These are phyloP conservation scores for Backusella sp. DNA, from an alignment of 192 early-diverging fungal species.

Conservation along the genomic window DNA sequence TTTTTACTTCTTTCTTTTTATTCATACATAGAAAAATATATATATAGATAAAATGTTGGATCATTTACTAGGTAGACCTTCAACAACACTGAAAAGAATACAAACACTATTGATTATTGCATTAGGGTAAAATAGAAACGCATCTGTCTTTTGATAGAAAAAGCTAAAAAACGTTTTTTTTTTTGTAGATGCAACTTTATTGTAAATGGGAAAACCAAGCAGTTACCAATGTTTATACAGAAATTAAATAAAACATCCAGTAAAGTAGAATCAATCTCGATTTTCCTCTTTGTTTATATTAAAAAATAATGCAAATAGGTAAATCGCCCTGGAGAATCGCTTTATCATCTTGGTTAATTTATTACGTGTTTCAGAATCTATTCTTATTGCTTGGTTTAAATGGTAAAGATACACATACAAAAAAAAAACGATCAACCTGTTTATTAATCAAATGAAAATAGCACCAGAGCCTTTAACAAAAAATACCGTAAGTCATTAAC, in stretches of 20 bases:
- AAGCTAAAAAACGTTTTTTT: not conserved
- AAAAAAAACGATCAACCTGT: not conserved
- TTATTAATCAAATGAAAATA: conserved; percentile 11
- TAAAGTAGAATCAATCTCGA: not conserved
- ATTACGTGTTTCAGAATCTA: conserved; percentile 67
- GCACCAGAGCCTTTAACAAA: conserved; percentile 77
- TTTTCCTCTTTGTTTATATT: not conserved
- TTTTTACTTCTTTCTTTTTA: not conserved
- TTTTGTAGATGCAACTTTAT: conserved; percentile 2
- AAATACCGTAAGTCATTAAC: not conserved
- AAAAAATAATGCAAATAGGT: not conserved
- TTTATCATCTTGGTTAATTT: conserved; percentile 56
- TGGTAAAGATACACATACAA: conserved; percentile 36
- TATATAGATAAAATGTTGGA: not conserved
- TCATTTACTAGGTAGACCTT: conserved; percentile 2
- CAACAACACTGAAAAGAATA: not conserved
- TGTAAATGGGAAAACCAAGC: not conserved
- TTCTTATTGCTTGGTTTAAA: conserved; percentile 71
- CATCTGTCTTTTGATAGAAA: too few species aligned
- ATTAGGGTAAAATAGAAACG: not conserved
- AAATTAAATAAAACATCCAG: not conserved
- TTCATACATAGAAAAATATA: not conserved
- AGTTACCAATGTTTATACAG: not conserved
- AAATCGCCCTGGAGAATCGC: conserved; percentile 75
- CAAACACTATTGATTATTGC: not conserved